Evolutionary conservation across 2,329 filamentous ascomycete genomes (phyloP).

Genomic region (Botrytis paeoniae): DNA sequence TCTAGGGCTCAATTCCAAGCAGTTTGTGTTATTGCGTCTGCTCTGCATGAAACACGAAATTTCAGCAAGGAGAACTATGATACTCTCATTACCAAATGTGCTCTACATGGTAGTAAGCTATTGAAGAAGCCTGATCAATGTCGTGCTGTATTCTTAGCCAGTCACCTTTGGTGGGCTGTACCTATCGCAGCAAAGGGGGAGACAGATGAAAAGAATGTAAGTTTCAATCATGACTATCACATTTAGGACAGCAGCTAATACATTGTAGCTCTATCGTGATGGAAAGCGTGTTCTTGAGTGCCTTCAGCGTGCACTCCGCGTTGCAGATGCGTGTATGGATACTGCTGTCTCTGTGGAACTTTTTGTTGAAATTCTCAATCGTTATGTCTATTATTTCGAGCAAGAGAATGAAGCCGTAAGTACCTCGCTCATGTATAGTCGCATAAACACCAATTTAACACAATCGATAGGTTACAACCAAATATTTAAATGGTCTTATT

Average conservation of each 20-base stretch:
- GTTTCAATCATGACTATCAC: slow-evolving; percentile 38
- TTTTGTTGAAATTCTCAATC: slow-evolving; percentile 96
- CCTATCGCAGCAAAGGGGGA: slow-evolving; percentile 77
- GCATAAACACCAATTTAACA: slow-evolving; percentile 13
- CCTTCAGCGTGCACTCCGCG: slow-evolving; percentile 87
- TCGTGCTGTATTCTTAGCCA: slow-evolving; percentile 91
- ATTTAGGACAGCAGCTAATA: slow-evolving; percentile 26
- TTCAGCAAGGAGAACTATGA: slow-evolving; percentile 98
- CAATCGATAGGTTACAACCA: slow-evolving; percentile 69
- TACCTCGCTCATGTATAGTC: slow-evolving; percentile 18
- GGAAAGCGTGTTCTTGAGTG: slow-evolving; percentile 97
- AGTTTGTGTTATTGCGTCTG: slow-evolving; percentile 88
- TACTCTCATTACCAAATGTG: slow-evolving; percentile 95
- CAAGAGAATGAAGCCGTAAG: slow-evolving; percentile 92
- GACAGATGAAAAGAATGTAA: slow-evolving; percentile 77
- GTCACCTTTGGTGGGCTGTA: slow-evolving; percentile 96
- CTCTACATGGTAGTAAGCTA: slow-evolving; percentile 92
- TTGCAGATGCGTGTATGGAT: slow-evolving; percentile 99
- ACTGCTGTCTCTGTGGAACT: slow-evolving; percentile 94
- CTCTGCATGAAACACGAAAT: slow-evolving; percentile 81
- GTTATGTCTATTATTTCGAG: slow-evolving; percentile 99
- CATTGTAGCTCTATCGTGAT: slow-evolving; percentile 80
- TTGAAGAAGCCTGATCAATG: slow-evolving; percentile 98
- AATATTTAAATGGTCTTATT: slow-evolving; percentile 96
- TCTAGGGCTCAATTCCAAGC: slow-evolving; percentile 97